A percentile compares a stretch with the other conserved stretches of the same genome.
These are phyloP conservation scores for Candida boleticola DNA, from an alignment of 805 yeast genomes.

Conservation along the genomic window DNA sequence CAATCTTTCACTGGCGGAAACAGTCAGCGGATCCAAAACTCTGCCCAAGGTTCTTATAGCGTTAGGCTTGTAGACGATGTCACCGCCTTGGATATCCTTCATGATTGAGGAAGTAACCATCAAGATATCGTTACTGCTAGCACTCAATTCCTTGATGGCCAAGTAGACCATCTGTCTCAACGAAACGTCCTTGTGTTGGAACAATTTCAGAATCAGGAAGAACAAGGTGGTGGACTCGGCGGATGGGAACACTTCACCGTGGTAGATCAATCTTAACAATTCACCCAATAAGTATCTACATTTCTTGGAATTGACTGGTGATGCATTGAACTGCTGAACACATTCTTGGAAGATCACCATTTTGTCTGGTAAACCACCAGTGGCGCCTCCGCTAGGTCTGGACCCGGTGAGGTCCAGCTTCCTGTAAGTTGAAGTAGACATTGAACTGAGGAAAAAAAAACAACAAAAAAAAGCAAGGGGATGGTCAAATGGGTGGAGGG, in stretches of 20 bases:
- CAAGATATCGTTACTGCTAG: conserved; percentile 83
- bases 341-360: conserved; percentile 98
- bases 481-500: too few species aligned
- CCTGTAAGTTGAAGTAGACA: conserved; percentile 85
- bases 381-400: conserved; percentile 42
- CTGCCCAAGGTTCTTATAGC: conserved; percentile 90
- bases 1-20: conserved; percentile 88
- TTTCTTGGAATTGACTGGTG: conserved; percentile 84
- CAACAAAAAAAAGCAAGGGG: too few species aligned
- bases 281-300: conserved; percentile 83
- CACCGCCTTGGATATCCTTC: conserved; percentile 95
- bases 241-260: conserved; percentile 84
- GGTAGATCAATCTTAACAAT: conserved; percentile 74
- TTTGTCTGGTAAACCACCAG: conserved; percentile 65
- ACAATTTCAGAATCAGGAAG: conserved; percentile 89
- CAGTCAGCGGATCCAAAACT: conserved; percentile 86
- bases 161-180: conserved; percentile 91
- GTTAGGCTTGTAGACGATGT: conserved; percentile 82
- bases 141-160: conserved; percentile 87
- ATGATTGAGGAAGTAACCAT: conserved; percentile 98
- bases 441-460: too few species aligned
- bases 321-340: conserved; percentile 85
- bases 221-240: conserved; percentile 90
- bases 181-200: conserved; percentile 85
- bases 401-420: conserved; percentile 72